Evolutionary conservation across 1,139 yeast species (phyloP).

Genomic region (Scheffersomyces parashehatae): DNA sequence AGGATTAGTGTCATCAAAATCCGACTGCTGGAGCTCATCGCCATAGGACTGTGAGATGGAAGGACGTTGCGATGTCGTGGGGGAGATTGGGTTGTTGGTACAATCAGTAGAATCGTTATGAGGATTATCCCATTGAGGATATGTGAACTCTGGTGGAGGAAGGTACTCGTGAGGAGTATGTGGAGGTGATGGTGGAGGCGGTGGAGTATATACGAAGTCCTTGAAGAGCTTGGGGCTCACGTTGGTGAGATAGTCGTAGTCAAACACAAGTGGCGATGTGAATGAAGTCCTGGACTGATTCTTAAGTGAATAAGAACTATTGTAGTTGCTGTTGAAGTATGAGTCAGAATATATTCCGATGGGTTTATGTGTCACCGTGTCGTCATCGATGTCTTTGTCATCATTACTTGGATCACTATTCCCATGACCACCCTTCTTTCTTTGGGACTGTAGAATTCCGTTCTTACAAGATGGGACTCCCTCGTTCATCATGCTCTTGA

Average conservation of each 20-base stretch:
- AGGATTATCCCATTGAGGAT: slow-evolving; percentile 23
- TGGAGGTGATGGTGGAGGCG: slow-evolving; percentile 14
- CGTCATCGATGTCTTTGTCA: slow-evolving; percentile 1
- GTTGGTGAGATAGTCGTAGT: slow-evolving; percentile 42
- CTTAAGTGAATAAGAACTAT: not conserved
- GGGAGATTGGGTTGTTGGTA: slow-evolving; percentile 8
- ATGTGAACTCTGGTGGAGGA: slow-evolving; percentile 23
- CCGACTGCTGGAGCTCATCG: slow-evolving; percentile 1
- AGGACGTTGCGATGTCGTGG: slow-evolving; percentile 15
- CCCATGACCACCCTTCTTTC: not conserved
- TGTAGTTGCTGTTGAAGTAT: not conserved
- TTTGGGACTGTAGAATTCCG: not conserved
- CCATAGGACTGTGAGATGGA: slow-evolving; percentile 9
- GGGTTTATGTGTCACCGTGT: slow-evolving; percentile 6
- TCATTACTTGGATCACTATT: not conserved
- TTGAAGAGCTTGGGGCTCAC: slow-evolving; percentile 42
- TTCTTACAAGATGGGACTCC: too few relatives aligned
- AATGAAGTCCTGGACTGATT: slow-evolving; percentile 9
- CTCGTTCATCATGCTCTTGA: slow-evolving; percentile 11
- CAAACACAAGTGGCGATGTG: slow-evolving; percentile 48
- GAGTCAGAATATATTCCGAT: slow-evolving; percentile 14
- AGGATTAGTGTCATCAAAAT: slow-evolving; percentile 3
- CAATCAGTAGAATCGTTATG: slow-evolving; percentile 2
- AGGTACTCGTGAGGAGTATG: slow-evolving; percentile 2
- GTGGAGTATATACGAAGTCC: slow-evolving; percentile 35